Evolutionary conservation across 2,329 filamentous ascomycete genomes (phyloP).

Genomic region (Teratosphaeriaceae sp.): DNA sequence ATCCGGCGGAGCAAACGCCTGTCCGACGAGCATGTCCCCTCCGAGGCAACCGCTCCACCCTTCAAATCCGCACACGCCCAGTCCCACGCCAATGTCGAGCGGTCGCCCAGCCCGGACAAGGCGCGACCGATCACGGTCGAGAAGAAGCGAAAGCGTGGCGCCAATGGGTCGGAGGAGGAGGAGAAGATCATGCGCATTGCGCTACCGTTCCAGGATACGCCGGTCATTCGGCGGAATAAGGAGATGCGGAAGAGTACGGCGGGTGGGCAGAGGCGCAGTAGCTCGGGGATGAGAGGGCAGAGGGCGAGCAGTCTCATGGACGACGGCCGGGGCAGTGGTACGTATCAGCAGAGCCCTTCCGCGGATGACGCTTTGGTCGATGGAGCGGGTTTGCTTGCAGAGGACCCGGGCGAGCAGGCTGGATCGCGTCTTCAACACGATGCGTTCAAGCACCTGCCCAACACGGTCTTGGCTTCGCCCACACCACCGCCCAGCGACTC

Average conservation of each 20-base stretch:
- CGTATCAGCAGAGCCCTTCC: constrained; percentile 19
- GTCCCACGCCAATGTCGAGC: constrained; percentile 21
- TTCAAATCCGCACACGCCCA: constrained; percentile 19
- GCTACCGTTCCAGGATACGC: constrained; percentile 85
- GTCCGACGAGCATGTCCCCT: constrained; percentile 36
- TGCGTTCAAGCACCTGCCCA: too few species aligned
- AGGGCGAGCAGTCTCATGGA: constrained; percentile 92
- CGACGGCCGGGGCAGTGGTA: constrained; percentile 66
- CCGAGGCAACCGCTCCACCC: constrained; percentile 21
- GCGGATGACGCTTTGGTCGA: constrained; percentile 3
- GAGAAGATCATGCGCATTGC: constrained; percentile 59
- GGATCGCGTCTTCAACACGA: too few species aligned
- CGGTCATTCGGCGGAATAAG: constrained; percentile 87
- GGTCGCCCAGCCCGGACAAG: constrained; percentile 24
- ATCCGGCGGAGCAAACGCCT: constrained; percentile 39
- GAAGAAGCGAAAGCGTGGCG: constrained; percentile 34
- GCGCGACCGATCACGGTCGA: constrained; percentile 28
- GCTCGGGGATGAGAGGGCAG: constrained; percentile 79
- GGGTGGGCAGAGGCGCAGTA: constrained; percentile 64
- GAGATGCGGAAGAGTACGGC: constrained; percentile 77
- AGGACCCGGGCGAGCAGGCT: too few species aligned
- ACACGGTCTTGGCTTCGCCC: neutral
- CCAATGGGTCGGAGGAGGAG: constrained; percentile 19
- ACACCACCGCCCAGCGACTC: constrained; percentile 5
- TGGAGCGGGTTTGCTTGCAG: constrained; percentile 16